phyloP scores from a whole-genome alignment of 306 rosid genomes.

The Begonia peltatifolia region DNA sequence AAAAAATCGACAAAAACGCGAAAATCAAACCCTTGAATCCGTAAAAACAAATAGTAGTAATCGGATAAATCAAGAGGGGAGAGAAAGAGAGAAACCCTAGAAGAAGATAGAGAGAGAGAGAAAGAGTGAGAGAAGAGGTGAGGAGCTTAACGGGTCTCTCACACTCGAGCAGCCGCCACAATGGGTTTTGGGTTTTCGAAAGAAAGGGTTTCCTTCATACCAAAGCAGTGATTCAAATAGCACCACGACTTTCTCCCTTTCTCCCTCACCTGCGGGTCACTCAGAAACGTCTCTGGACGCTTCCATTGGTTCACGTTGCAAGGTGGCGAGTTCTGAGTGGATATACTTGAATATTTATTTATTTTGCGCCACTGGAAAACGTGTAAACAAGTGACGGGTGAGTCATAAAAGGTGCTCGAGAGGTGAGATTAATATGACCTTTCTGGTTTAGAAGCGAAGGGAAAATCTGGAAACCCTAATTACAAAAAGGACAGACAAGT shows the following conservation, averaged over 20 bases:
- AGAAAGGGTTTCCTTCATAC: conserved; percentile 63
- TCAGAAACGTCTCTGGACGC: too few species aligned
- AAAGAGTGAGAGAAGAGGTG: neutral
- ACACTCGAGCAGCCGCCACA: conserved; percentile 68
- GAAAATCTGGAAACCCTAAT: conserved; percentile 3
- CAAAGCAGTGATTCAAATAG: conserved; percentile 98
- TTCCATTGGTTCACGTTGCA: conserved; percentile 7
- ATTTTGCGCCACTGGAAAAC: too few species aligned
- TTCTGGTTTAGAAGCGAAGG: too few species aligned
- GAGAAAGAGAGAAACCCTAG: conserved; percentile 35
- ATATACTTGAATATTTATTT: neutral
- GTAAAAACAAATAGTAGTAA: conserved; percentile 1
- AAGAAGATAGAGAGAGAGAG: neutral
- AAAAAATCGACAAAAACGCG: neutral
- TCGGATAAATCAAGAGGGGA: neutral
- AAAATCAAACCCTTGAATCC: conserved; percentile 18
- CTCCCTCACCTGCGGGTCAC: conserved; percentile 42
- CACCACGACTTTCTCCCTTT: conserved; percentile 33
- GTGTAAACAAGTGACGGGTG: too few species aligned
- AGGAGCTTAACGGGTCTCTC: conserved; percentile 41
- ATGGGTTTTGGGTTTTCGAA: conserved; percentile 77
- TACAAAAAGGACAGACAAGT: too few species aligned
- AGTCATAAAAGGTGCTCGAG: too few species aligned
- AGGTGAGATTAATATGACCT: too few species aligned
- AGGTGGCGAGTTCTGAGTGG: conserved; percentile 1